phyloP scores from a whole-genome alignment of 495 filamentous ascomycete genomes.

The Niebla homalea region DNA sequence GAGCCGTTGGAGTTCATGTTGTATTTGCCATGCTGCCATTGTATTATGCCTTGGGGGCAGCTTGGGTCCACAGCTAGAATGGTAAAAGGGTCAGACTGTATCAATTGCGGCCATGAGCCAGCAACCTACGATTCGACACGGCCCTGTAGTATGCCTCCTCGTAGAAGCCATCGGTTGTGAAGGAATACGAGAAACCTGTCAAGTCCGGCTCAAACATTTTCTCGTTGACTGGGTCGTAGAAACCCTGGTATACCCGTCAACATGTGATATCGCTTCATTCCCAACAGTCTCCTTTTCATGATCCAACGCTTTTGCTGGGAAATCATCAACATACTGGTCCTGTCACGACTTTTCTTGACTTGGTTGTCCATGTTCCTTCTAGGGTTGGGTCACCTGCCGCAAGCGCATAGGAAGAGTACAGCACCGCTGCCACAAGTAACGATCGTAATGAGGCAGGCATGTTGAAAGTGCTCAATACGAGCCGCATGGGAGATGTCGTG shows the following conservation, averaged over 20 bases:
- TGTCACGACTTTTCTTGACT: slow-evolving; percentile 58
- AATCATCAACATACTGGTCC: slow-evolving; percentile 46
- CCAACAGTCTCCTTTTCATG: not conserved
- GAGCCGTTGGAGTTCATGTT: slow-evolving; percentile 41
- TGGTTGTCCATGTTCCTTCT: slow-evolving; percentile 66
- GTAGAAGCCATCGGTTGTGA: slow-evolving; percentile 56
- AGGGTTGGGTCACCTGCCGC: slow-evolving; percentile 27
- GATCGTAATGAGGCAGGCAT: slow-evolving; percentile 17
- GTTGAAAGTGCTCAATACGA: slow-evolving; percentile 3
- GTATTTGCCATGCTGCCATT: slow-evolving; percentile 67
- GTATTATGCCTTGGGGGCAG: slow-evolving; percentile 58
- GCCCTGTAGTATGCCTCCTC: slow-evolving; percentile 66
- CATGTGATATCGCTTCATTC: not conserved
- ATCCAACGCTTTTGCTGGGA: not conserved
- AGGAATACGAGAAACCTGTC: slow-evolving; percentile 74
- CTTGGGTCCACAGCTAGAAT: slow-evolving; percentile 42
- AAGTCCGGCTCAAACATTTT: slow-evolving; percentile 53
- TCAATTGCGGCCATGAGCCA: not conserved
- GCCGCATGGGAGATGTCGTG: not conserved
- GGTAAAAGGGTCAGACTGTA: not conserved
- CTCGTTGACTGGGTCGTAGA: slow-evolving; percentile 61
- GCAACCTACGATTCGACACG: slow-evolving; percentile 54
- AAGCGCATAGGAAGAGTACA: slow-evolving; percentile 10
- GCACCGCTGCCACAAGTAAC: slow-evolving; percentile 17
- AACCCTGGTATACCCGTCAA: slow-evolving; percentile 35